phyloP scores from a whole-genome alignment of 768 basidiomycete genomes.

The Lentinula sp. region DNA sequence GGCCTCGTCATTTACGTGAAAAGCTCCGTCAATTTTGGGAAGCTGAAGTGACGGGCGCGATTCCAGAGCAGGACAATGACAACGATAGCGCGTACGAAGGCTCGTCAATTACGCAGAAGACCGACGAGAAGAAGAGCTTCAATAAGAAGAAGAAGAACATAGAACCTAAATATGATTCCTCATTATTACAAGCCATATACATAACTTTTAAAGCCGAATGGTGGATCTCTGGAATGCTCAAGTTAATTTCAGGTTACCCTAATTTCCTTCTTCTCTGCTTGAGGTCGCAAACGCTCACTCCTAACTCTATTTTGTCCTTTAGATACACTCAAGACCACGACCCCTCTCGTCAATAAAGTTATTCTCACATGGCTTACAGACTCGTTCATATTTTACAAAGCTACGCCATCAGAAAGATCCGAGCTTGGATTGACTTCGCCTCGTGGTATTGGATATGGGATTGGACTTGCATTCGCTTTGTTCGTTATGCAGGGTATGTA shows the following conservation, averaged over 20 bases:
- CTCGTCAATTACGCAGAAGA: neutral
- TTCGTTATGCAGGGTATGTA: slow-evolving; percentile 45
- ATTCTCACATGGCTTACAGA: slow-evolving; percentile 42
- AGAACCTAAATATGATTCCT: slow-evolving; percentile 6
- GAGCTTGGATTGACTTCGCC: slow-evolving; percentile 24
- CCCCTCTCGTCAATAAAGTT: slow-evolving; percentile 43
- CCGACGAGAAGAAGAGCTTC: neutral
- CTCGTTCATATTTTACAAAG: slow-evolving; percentile 30
- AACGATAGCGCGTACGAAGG: neutral
- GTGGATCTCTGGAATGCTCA: slow-evolving; percentile 8
- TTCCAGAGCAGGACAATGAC: neutral
- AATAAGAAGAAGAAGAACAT: neutral
- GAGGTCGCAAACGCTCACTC: neutral
- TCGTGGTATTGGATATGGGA: slow-evolving; percentile 43
- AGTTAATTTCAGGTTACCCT: slow-evolving; percentile 15
- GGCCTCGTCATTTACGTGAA: slow-evolving; percentile 6
- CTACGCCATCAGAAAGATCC: slow-evolving; percentile 23
- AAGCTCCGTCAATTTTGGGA: slow-evolving; percentile 5
- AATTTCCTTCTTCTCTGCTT: neutral
- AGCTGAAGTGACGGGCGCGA: neutral
- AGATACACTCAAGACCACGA: slow-evolving; percentile 39
- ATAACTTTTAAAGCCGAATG: neutral
- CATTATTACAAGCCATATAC: slow-evolving; percentile 5
- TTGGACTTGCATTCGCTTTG: slow-evolving; percentile 44
- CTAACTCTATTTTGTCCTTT: neutral